phyloP scores from a whole-genome alignment of 2,329 filamentous ascomycete genomes.

The Diaporthe batatas region DNA sequence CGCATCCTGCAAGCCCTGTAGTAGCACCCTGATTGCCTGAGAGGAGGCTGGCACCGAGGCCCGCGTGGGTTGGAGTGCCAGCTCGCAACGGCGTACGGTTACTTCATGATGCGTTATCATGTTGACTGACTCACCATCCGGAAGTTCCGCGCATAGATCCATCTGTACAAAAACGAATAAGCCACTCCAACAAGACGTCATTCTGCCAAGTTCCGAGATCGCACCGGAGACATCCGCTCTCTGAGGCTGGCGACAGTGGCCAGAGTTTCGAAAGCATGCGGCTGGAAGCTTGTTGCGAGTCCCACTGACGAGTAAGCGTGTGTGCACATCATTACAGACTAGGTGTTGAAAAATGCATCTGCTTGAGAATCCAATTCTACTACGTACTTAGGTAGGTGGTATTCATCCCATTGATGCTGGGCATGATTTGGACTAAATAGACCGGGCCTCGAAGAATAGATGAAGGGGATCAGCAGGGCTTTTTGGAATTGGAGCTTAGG shows the following conservation, averaged over 20 bases:
- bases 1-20: background rate
- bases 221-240: background rate
- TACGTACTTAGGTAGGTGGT: too few species aligned
- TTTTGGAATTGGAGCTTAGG: background rate
- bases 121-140: background rate
- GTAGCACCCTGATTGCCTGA: background rate
- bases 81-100: constrained; percentile 25
- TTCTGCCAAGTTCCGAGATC: constrained; percentile 3
- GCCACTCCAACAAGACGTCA: constrained; percentile 13
- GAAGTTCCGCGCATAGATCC: background rate
- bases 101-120: constrained; percentile 14
- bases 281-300: background rate
- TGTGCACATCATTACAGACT: background rate
- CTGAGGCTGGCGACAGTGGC: constrained; percentile 1
- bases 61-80: background rate
- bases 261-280: background rate
- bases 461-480: background rate
- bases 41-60: constrained; percentile 17
- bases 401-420: constrained; percentile 1
- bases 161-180: background rate
- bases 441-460: background rate
- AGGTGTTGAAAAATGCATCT: background rate
- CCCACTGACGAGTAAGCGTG: background rate
- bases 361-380: background rate
- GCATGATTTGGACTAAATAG: background rate